Evolutionary conservation across 148 eudicot species (phyloP).

Genomic region (Rhododendron vialii): DNA sequence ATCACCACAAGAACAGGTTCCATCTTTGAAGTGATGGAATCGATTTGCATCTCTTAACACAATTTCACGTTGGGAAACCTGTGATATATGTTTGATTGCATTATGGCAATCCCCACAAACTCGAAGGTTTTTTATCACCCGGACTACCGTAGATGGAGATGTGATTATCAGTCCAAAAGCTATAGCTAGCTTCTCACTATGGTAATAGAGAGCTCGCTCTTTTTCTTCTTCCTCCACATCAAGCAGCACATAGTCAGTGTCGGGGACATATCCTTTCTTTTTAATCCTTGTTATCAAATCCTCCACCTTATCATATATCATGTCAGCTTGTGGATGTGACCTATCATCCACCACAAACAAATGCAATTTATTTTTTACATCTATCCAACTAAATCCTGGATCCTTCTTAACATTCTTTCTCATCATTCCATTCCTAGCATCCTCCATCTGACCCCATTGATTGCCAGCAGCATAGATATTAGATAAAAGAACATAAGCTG

Average conservation of each 20-base stretch:
- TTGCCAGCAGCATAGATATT: not conserved
- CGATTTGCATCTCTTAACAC: slow-evolving; percentile 7
- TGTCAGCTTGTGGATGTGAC: not conserved
- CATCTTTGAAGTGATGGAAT: not conserved
- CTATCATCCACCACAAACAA: not conserved
- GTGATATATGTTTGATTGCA: not conserved
- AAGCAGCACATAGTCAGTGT: not conserved
- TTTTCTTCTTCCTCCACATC: slow-evolving; percentile 9
- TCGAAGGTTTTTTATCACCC: slow-evolving; percentile 7
- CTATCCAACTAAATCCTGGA: not conserved
- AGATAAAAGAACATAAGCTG: slow-evolving; percentile 4
- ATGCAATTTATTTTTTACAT: not conserved
- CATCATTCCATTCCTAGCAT: not conserved
- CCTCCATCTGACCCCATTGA: slow-evolving; percentile 3
- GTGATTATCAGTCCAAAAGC: not conserved
- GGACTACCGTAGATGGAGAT: not conserved
- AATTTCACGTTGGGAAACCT: not conserved
- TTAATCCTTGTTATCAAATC: slow-evolving; percentile 4
- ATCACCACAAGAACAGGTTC: not conserved
- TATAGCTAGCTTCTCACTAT: slow-evolving; percentile 6
- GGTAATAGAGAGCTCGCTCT: slow-evolving; percentile 5
- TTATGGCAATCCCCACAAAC: slow-evolving; percentile 9
- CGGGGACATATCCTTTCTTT: not conserved
- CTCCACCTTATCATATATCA: not conserved
- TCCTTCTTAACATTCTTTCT: slow-evolving; percentile 3